Base-by-base conservation (phyloP, 192 early-diverging fungal species). In the Allomyces macrogynus region DNA sequence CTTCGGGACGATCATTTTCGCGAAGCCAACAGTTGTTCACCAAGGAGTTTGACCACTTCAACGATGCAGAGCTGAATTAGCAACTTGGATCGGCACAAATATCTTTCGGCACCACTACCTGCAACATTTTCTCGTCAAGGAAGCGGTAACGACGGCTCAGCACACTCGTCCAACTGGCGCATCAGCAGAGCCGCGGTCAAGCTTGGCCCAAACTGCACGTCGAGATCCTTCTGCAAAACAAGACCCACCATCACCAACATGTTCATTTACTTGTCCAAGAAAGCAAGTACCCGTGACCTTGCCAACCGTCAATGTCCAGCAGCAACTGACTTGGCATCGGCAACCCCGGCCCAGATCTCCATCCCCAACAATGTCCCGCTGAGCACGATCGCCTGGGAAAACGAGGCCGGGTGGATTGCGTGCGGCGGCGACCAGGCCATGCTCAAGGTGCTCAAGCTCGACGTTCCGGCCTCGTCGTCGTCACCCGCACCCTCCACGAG, bases 381-480 rank as follows among this genome's bases (percentile, higher is more conserved):
- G 5, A 71, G 72, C 14, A 74, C 80, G 18, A 74, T 84, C 49
- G 74, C 77, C 20, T 84, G 81, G 81, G 68, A 81, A 66, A 84
- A 84, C 64, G 75, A 82, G 24, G 73, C 78, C 67, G 81, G 81
- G 23, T 84, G 76, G 74, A 84, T 84, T 24, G 80, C 81, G 23
- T 84, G 81, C 67, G 81, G 81, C 1, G 81, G 81, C 18, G 80
- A 81, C 26, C 75, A 79, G 11, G 81, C 80, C 9, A 64, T 84
- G n/a, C 70, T 84, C 16, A 84, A 84, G 64, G 81, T 84, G 0
- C 67, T 84, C 26, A 81, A 84, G 65, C 71, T 84, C 10, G 80
- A 84, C 62, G 66, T 64, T 14, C 61, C 66, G n/a, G 40, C 70
- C 12, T 54, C 63, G 8, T 66, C 60, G 23, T 61, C 23, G 4